Base-by-base conservation (phyloP, 2,329 filamentous ascomycete genomes). In the Lecanosticta acicola region DNA sequence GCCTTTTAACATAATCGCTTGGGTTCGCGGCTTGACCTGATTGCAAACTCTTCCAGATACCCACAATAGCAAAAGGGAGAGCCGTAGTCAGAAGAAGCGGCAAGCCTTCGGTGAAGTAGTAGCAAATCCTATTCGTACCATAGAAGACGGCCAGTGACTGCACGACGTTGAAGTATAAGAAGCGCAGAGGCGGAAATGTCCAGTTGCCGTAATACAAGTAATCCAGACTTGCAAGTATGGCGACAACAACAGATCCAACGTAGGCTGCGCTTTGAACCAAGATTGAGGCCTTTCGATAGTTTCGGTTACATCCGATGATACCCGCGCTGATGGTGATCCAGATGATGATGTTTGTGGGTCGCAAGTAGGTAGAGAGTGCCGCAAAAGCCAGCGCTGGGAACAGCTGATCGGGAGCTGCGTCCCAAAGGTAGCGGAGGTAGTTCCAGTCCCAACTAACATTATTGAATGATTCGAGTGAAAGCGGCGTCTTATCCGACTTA, bases 71-170 rank as follows among this genome's bases (percentile, higher is more conserved):
- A 63, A 95, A 94, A 0, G 90, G 90, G 1, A 96, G 71, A 34
- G 81, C 81, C 1, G 87, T 90, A 7, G 85, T 95, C 24, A 93
- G 82, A 3, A 96, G 78, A 0, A 97, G 76, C 1, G 93, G 91
- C 19, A 95, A 75, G 3, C 89, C 93, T 68, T 98, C 90, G 0
- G 86, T 84, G 21, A 94, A 68, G 66, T 96, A 98, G 70, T 97
- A 98, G 66, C 96, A 89, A 77, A 84, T 84, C 51, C 87, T 81
- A 67, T 94, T 97, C 39, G 74, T 79, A 17, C 93, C 93, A 64
- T 98, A 98, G 68, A 97, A 97, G 39, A 91, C 80, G 19, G 93
- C 88, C 4, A 98, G 76, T 5, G 85, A 86, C 65, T 94, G 85
- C 16, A 83, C 80, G 45, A 98, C 76, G 69, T 98, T 98, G 74